These are phyloP conservation scores for Novakomyces olei DNA, from an alignment of 805 yeast species.

Conservation along the genomic window DNA sequence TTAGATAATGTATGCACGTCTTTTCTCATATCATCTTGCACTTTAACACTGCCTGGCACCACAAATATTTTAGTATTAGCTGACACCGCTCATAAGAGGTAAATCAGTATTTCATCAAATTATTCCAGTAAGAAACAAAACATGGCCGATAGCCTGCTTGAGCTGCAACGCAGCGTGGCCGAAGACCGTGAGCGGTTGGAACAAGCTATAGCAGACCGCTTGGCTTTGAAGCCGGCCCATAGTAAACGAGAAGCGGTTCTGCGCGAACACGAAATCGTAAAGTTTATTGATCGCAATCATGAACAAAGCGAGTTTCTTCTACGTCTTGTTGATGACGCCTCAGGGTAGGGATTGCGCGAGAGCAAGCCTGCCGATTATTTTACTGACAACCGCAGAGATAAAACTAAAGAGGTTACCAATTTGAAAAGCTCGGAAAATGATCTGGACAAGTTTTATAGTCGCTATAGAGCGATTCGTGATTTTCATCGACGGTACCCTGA, in stretches of 20 bases:
- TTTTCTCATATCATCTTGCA: too few species aligned
- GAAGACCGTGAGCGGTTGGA: conserved; percentile 46
- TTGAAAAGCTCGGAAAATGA: conserved; percentile 7
- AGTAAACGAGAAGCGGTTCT: conserved; percentile 7
- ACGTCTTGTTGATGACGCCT: neutral
- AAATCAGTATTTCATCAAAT: too few species aligned
- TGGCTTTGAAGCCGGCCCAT: conserved; percentile 16
- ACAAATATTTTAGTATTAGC: too few species aligned
- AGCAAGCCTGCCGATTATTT: neutral
- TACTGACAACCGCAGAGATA: conserved; percentile 6
- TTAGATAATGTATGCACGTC: too few species aligned
- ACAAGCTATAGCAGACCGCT: conserved; percentile 36
- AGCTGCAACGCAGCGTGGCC: conserved; percentile 10
- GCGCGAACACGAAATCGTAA: conserved; percentile 38
- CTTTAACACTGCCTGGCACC: too few species aligned
- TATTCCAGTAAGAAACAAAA: too few species aligned
- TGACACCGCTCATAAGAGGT: too few species aligned
- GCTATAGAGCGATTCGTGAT: conserved; percentile 16
- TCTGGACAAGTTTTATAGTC: conserved; percentile 20
- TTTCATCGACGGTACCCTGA: conserved; percentile 16
- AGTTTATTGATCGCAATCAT: conserved; percentile 27
- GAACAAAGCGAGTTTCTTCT: conserved; percentile 14
- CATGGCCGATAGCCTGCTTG: conserved; percentile 7
- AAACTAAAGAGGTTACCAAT: conserved; percentile 9
- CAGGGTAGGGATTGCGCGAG: neutral